Percentiles rank a stretch among this genome's conserved stretches.
Evolutionary conservation across 768 basidiomycete species (phyloP).

Genomic region (Boletus tylopilopsis): DNA sequence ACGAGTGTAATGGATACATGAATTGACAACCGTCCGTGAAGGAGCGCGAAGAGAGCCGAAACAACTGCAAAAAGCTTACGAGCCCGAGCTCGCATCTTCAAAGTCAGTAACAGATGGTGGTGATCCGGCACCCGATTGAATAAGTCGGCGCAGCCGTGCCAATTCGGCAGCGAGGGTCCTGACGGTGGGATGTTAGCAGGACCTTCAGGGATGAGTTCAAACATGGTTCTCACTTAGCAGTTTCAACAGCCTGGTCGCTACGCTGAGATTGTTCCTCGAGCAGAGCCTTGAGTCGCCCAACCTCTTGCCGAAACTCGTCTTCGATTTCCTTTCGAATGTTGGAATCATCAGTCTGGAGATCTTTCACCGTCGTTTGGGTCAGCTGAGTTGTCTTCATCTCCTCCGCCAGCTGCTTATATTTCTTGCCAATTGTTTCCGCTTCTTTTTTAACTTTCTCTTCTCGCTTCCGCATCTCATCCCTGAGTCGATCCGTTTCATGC

Average conservation of each 20-base stretch:
- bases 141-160: conserved; percentile 65
- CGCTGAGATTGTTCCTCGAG: conserved; percentile 52
- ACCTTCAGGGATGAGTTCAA: not conserved
- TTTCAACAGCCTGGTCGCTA: conserved; percentile 54
- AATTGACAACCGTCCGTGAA: conserved; percentile 27
- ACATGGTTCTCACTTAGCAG: conserved; percentile 50
- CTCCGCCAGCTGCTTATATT: conserved; percentile 63
- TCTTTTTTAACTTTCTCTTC: conserved; percentile 70
- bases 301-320: conserved; percentile 55
- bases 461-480: conserved; percentile 69
- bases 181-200: conserved; percentile 1
- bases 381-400: conserved; percentile 55
- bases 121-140: conserved; percentile 51
- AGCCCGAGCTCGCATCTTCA: conserved; percentile 9
- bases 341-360: conserved; percentile 47
- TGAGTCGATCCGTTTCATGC: conserved; percentile 63
- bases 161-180: conserved; percentile 64
- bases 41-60: conserved; percentile 5
- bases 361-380: conserved; percentile 44
- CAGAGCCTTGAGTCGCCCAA: conserved; percentile 48
- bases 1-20: conserved; percentile 32
- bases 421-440: conserved; percentile 62
- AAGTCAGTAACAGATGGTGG: conserved; percentile 16
- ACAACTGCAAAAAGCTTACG: conserved; percentile 9
- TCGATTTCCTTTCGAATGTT: conserved; percentile 55